Conservation (phyloP, 1,284 basidiomycete species). For the Leccinum proliferum region DNA sequence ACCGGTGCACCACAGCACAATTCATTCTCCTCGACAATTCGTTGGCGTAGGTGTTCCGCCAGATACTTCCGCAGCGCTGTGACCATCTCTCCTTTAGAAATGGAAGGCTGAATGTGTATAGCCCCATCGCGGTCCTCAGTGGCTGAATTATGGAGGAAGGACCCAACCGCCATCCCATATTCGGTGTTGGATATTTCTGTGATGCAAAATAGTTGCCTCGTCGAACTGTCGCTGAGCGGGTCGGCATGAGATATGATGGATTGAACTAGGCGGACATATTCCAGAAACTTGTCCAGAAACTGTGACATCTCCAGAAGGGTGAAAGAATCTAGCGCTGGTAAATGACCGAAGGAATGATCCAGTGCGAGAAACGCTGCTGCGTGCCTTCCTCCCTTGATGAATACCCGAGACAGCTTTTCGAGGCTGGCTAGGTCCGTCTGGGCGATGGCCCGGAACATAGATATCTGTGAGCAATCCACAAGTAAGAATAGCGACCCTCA, state of each 20-base stretch:
- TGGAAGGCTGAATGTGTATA: neutral
- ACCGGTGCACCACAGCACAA: slow-evolving; percentile 27
- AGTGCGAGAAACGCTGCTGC: slow-evolving; percentile 22
- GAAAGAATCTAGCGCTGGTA: slow-evolving; percentile 12
- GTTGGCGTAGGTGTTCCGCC: slow-evolving; percentile 22
- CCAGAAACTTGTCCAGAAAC: slow-evolving; percentile 31
- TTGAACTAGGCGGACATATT: slow-evolving; percentile 34
- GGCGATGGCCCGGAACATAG: slow-evolving; percentile 23
- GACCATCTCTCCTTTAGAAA: slow-evolving; percentile 10
- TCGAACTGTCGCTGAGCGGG: slow-evolving; percentile 19
- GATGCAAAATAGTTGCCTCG: slow-evolving; percentile 39
- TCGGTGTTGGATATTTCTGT: slow-evolving; percentile 21
- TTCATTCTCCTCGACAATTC: slow-evolving; percentile 33
- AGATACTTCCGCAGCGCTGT: slow-evolving; percentile 21
- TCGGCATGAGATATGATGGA: slow-evolving; percentile 23
- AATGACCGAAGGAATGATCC: slow-evolving; percentile 20
- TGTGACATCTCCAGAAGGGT: slow-evolving; percentile 24
- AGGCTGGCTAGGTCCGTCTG: slow-evolving; percentile 9
- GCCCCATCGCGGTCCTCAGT: slow-evolving; percentile 3
- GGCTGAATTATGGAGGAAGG: slow-evolving; percentile 22
- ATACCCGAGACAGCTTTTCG: slow-evolving; percentile 8
- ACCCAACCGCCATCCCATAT: slow-evolving; percentile 23
- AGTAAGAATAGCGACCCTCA: neutral
- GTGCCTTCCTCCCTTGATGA: slow-evolving; percentile 5
- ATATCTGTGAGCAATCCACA: slow-evolving; percentile 12